These are phyloP conservation scores for barley (Hordeum vulgare) DNA, from an alignment of 176 grass and related monocot genomes.

Conservation along the genomic window MorexV3_pseudomolecules_assembly NC_058520.1:407750518-407751017, in stretches of 20 bases:
- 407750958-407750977: background rate
- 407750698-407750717: constrained; percentile 99
- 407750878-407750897: constrained; percentile 13
- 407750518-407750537: constrained; percentile 39
- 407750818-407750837: constrained; percentile 2
- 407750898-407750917: background rate
- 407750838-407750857: background rate
- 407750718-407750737: constrained; percentile 99
- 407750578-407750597: background rate
- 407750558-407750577: constrained; percentile 20
- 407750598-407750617: background rate
- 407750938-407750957: background rate
- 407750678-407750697: constrained; percentile 93
- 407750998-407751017: background rate
- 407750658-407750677: constrained; percentile 39
- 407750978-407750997: constrained; percentile 1
- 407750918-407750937: background rate
- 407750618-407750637: constrained; percentile 20
- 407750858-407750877: constrained; percentile 1
- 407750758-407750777: constrained; percentile 97
- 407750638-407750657: constrained; percentile 35
- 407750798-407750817: background rate
- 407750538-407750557: constrained; percentile 36
- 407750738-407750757: constrained; percentile 98
- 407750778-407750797: constrained; percentile 15